phyloP scores from a whole-genome alignment of 2,329 filamentous ascomycete species.

The Lasiodiplodia theobromae region DNA sequence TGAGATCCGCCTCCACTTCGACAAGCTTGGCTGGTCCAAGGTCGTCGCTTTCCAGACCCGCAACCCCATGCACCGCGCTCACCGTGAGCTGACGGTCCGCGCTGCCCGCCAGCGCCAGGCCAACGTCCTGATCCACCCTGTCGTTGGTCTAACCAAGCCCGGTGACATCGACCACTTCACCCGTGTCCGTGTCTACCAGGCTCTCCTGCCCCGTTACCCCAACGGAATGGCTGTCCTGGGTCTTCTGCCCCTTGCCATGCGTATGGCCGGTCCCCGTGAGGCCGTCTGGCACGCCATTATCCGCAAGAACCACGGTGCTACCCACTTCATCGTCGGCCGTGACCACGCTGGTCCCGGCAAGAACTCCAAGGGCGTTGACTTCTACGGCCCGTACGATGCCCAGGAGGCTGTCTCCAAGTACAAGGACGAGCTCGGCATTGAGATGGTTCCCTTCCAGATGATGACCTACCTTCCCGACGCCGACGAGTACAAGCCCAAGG shows the following conservation, averaged over 20 bases:
- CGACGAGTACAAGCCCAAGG: slow-evolving; percentile 94
- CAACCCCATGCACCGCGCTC: slow-evolving; percentile 99
- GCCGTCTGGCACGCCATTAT: slow-evolving; percentile 99
- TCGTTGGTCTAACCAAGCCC: slow-evolving; percentile 97
- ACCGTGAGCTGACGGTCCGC: slow-evolving; percentile 96
- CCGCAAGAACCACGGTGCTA: slow-evolving; percentile 98
- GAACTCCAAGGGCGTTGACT: slow-evolving; percentile 96
- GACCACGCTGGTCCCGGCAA: slow-evolving; percentile 98
- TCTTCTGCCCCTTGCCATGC: slow-evolving; percentile 95
- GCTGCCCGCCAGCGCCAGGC: slow-evolving; percentile 94
- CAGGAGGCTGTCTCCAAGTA: slow-evolving; percentile 97
- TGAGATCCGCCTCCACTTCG: slow-evolving; percentile 94
- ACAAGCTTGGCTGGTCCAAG: slow-evolving; percentile 98
- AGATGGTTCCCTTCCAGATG: slow-evolving; percentile 99
- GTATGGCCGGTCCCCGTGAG: slow-evolving; percentile 98
- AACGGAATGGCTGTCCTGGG: slow-evolving; percentile 98
- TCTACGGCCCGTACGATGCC: slow-evolving; percentile 98
- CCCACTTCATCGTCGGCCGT: slow-evolving; percentile 98
- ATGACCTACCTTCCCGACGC: slow-evolving; percentile 98
- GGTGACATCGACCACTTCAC: slow-evolving; percentile 99
- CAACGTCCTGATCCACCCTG: slow-evolving; percentile 98
- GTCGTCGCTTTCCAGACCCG: slow-evolving; percentile 97
- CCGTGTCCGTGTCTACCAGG: slow-evolving; percentile 97
- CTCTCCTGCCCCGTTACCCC: slow-evolving; percentile 92
- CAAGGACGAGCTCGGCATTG: slow-evolving; percentile 93